These are phyloP conservation scores for Backusella psychrophila DNA, from an alignment of 192 early-diverging fungal species.

Conservation along the genomic window DNA sequence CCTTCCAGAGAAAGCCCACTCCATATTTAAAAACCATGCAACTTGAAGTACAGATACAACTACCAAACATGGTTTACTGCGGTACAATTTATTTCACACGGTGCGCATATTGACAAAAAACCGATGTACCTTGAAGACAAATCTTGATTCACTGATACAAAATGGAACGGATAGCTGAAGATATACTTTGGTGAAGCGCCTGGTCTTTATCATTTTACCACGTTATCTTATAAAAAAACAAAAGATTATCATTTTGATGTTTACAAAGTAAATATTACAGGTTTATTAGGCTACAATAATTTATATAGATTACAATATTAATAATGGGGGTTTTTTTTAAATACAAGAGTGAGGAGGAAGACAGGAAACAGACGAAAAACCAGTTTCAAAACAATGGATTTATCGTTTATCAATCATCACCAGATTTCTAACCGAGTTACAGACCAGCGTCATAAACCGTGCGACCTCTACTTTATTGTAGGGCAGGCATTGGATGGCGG, in stretches of 20 bases:
- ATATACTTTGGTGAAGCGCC: not conserved
- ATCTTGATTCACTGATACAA: not conserved
- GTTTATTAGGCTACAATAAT: not conserved
- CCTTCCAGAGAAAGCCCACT: not conserved
- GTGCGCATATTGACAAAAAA: not conserved
- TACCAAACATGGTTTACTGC: not conserved
- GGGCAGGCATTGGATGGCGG: not conserved
- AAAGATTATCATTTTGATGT: no score
- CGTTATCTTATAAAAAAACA: not conserved
- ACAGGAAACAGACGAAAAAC: not conserved
- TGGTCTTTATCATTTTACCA: not conserved
- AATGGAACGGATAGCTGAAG: not conserved
- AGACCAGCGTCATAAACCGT: not conserved
- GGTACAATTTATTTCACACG: not conserved
- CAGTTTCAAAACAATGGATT: not conserved
- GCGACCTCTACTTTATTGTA: not conserved
- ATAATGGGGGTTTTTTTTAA: not conserved
- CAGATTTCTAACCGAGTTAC: not conserved
- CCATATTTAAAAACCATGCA: not conserved
- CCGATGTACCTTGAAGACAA: not conserved
- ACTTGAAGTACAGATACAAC: not conserved
- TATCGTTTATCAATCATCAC: constrained; percentile 1
- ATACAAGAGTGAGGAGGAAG: not conserved
- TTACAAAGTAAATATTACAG: not conserved
- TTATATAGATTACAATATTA: not conserved